Percentiles rank a stretch among this genome's conserved stretches.
phyloP scores from a whole-genome alignment of 306 rosid genomes.

The Castanospermum australe region DNA sequence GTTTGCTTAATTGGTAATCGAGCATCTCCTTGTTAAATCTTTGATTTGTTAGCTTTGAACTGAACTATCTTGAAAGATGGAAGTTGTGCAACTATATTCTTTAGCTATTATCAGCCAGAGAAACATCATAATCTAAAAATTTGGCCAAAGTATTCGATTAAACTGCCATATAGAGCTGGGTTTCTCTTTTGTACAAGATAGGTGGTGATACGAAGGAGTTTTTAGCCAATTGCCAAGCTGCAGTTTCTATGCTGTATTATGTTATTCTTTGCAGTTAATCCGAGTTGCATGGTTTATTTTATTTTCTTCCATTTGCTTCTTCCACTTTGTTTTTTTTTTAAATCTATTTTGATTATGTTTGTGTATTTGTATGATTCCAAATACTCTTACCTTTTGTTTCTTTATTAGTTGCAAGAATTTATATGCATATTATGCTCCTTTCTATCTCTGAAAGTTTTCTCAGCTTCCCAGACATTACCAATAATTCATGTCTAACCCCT shows the following conservation, averaged over 20 bases:
- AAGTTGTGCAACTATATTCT: neutral
- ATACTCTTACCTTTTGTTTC: neutral
- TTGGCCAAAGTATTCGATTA: constrained; percentile 10
- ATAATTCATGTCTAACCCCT: no score
- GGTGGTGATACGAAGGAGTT: constrained; percentile 21
- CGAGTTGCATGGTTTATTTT: neutral
- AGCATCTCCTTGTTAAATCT: neutral
- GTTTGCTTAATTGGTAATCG: constrained; percentile 9
- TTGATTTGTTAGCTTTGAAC: neutral
- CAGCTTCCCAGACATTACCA: neutral
- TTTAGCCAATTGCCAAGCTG: constrained; percentile 20
- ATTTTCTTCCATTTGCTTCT: neutral
- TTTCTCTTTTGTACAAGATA: constrained; percentile 28
- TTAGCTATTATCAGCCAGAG: neutral
- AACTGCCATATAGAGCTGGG: constrained; percentile 5
- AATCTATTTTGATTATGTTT: neutral
- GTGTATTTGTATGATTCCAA: neutral
- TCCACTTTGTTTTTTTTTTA: neutral
- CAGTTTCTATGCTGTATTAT: neutral
- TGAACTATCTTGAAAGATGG: neutral
- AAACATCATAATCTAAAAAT: neutral
- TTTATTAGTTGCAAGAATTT: neutral
- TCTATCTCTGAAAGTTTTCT: neutral
- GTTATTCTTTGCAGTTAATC: neutral
- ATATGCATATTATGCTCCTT: neutral